Conservation (phyloP, 768 basidiomycete species). For the Amanita pallidorosea region DNA sequence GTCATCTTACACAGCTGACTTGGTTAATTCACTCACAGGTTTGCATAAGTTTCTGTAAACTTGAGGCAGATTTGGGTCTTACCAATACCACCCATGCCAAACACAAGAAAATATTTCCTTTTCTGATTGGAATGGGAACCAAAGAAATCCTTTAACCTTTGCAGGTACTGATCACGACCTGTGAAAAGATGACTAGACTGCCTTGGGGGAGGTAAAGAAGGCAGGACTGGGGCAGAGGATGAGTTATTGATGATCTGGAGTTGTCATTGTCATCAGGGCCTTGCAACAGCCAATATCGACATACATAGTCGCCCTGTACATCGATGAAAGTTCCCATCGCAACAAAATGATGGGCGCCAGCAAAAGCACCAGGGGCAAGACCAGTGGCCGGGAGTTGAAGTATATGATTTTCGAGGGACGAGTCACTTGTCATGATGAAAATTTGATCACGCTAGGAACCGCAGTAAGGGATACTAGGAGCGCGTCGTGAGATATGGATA, state of each 20-base stretch:
- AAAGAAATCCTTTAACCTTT: constrained; percentile 8
- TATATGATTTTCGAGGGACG: background rate
- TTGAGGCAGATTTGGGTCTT: constrained; percentile 1
- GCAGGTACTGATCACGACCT: constrained; percentile 7
- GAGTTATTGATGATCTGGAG: background rate
- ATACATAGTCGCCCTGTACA: background rate
- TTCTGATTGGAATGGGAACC: too few species aligned
- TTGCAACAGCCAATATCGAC: background rate
- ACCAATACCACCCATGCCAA: constrained; percentile 13
- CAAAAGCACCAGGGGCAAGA: too few species aligned
- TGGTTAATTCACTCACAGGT: background rate
- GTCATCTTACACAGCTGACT: background rate
- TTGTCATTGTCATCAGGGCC: background rate
- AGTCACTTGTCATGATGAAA: background rate
- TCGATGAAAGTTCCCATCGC: too few species aligned
- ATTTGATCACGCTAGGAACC: background rate
- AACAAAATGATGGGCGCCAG: too few species aligned
- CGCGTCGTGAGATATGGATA: background rate
- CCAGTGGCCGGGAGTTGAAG: too few species aligned
- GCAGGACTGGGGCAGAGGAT: background rate
- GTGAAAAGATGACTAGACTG: background rate
- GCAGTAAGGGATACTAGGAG: background rate
- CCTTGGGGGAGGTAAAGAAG: background rate
- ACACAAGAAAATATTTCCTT: constrained; percentile 8
- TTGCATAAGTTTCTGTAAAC: constrained; percentile 1